Conservation (phyloP, 2,329 filamentous ascomycete species). For the Xenoacremonium recifei region DNA sequence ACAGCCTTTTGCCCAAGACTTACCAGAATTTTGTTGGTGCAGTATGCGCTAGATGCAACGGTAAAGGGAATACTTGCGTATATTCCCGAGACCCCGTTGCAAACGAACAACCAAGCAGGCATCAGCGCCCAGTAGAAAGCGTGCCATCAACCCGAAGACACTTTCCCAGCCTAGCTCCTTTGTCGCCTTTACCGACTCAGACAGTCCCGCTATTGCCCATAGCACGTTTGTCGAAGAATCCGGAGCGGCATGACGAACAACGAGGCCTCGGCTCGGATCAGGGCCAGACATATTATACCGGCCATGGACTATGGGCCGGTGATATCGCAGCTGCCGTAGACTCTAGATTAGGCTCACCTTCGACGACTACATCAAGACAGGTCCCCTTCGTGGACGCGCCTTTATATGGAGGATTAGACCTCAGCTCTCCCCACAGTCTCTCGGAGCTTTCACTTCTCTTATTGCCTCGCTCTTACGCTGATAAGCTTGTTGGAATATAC, state of each 20-base stretch:
- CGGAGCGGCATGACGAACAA: neutral
- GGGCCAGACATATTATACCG: neutral
- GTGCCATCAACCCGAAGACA: neutral
- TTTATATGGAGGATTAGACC: neutral
- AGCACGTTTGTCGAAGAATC: neutral
- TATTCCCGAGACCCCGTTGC: neutral
- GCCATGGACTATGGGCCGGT: neutral
- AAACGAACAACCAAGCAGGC: neutral
- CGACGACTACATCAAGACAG: neutral
- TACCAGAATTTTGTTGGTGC: neutral
- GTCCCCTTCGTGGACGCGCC: neutral
- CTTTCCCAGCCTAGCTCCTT: neutral
- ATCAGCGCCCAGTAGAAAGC: neutral
- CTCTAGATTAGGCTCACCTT: neutral
- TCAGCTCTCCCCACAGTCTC: neutral
- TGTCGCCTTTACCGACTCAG: neutral
- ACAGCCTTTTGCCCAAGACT: too few relatives aligned
- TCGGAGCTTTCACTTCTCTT: neutral
- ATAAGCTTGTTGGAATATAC: neutral
- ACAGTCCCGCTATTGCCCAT: neutral
- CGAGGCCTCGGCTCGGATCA: neutral
- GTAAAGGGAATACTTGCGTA: neutral
- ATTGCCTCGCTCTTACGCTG: neutral
- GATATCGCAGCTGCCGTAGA: neutral
- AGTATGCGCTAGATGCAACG: neutral